Conservation (phyloP, 2,329 filamentous ascomycete genomes). For the Cladophialophora chaetospira region DNA sequence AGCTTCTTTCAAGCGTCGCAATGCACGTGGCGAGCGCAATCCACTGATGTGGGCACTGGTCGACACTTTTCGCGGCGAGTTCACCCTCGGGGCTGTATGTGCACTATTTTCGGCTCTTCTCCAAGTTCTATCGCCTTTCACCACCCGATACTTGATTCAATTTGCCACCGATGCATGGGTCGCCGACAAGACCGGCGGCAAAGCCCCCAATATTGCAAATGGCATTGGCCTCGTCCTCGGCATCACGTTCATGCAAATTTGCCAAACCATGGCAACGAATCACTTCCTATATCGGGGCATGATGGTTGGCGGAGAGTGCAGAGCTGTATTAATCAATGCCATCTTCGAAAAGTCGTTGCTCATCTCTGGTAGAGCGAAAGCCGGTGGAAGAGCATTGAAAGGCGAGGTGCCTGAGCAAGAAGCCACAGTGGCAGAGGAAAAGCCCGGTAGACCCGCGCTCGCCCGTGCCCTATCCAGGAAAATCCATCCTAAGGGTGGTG, state of each 20-base stretch:
- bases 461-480: constrained; percentile 40
- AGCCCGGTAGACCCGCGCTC: constrained; percentile 35
- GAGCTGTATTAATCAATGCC: constrained; percentile 78
- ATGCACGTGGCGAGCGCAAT: constrained; percentile 67
- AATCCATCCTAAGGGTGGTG: constrained; percentile 40
- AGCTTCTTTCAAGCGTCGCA: constrained; percentile 68
- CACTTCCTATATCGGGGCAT: constrained; percentile 94
- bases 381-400: constrained; percentile 65
- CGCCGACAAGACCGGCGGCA: constrained; percentile 55
- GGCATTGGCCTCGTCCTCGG: constrained; percentile 84
- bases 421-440: constrained; percentile 46
- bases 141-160: constrained; percentile 79
- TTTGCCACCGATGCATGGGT: constrained; percentile 80
- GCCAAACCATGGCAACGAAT: constrained; percentile 78
- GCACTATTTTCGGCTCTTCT: constrained; percentile 70
- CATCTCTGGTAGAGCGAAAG: constrained; percentile 82
- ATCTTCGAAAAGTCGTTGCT: constrained; percentile 94
- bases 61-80: constrained; percentile 82
- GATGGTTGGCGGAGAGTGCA: constrained; percentile 81
- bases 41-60: constrained; percentile 79
- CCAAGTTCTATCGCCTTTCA: constrained; percentile 82
- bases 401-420: constrained; percentile 54
- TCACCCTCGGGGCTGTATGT: constrained; percentile 79
- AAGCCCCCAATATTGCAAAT: constrained; percentile 68
- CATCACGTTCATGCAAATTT: constrained; percentile 80